These are phyloP conservation scores for Pelargonium citronellum DNA, from an alignment of 441 rosid species.

Conservation along the genomic window DNA sequence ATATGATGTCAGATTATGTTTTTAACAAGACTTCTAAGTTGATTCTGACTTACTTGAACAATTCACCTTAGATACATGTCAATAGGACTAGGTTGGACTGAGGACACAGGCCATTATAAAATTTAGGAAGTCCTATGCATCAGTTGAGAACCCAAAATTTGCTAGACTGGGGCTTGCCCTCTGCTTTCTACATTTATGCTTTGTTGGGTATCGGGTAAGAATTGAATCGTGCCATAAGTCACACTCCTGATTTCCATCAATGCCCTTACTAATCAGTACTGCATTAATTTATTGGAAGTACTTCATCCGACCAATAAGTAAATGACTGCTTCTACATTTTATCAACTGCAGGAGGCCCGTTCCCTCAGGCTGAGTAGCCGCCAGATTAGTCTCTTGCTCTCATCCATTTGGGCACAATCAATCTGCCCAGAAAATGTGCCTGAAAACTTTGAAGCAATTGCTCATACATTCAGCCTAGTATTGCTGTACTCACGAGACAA, in stretches of 20 bases:
- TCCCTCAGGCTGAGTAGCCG: conserved; percentile 83
- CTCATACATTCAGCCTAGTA: conserved; percentile 76
- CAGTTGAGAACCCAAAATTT: conserved; percentile 11
- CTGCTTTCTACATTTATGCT: conserved; percentile 3
- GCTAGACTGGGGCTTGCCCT: neutral
- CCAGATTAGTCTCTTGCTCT: conserved; percentile 74
- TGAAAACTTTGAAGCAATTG: conserved; percentile 84
- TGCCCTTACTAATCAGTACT: conserved; percentile 9
- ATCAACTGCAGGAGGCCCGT: conserved; percentile 42
- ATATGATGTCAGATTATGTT: no score
- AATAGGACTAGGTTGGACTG: neutral
- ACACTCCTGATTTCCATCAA: neutral
- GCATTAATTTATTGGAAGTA: conserved; percentile 11
- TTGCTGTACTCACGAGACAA: conserved; percentile 66
- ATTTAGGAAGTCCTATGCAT: neutral
- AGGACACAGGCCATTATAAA: neutral
- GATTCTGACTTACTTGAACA: neutral
- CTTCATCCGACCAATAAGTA: conserved; percentile 13
- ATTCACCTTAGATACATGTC: neutral
- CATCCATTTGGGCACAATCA: conserved; percentile 92
- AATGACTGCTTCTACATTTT: conserved; percentile 16
- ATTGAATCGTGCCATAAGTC: neutral
- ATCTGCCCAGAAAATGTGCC: conserved; percentile 72
- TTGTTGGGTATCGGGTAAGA: neutral
- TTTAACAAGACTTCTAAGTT: neutral